phyloP scores from a whole-genome alignment of 2,329 filamentous ascomycete genomes.

The Scytalidium lignicola region DNA sequence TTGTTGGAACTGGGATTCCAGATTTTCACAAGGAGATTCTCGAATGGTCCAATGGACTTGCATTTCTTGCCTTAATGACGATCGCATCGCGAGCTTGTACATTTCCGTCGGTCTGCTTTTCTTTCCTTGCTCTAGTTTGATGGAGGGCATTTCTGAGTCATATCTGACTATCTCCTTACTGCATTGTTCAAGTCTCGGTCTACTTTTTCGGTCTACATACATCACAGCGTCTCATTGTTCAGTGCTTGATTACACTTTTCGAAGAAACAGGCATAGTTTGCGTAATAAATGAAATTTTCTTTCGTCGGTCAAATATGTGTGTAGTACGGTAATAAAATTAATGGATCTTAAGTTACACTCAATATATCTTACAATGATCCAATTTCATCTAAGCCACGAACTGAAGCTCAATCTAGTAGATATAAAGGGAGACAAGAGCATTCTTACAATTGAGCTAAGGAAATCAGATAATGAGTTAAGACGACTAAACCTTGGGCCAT shows the following conservation, averaged over 20 bases:
- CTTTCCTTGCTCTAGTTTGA: slow-evolving; percentile 1
- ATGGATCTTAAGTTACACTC: too few relatives aligned
- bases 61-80: slow-evolving; percentile 1
- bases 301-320: background rate
- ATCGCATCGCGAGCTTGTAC: background rate
- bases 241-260: background rate
- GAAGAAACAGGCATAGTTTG: slow-evolving; percentile 12
- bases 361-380: too few relatives aligned
- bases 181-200: background rate
- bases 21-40: background rate
- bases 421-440: too few relatives aligned
- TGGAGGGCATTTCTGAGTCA: slow-evolving; percentile 1
- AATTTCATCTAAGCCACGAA: too few relatives aligned
- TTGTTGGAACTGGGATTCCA: slow-evolving; percentile 4
- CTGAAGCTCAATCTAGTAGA: too few relatives aligned
- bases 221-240: background rate
- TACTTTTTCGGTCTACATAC: background rate
- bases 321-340: too few relatives aligned
- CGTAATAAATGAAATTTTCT: slow-evolving; percentile 15
- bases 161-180: slow-evolving; percentile 1
- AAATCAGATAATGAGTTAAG: too few relatives aligned
- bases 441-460: too few relatives aligned
- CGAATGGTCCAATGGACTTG: background rate
- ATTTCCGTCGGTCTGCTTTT: background rate
- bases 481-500: background rate